Percentiles rank a stretch among this genome's conserved stretches.
These are phyloP conservation scores for Cutaneotrichosporon cutaneum DNA, from an alignment of 1,284 basidiomycete genomes.

Conservation along the genomic window DNA sequence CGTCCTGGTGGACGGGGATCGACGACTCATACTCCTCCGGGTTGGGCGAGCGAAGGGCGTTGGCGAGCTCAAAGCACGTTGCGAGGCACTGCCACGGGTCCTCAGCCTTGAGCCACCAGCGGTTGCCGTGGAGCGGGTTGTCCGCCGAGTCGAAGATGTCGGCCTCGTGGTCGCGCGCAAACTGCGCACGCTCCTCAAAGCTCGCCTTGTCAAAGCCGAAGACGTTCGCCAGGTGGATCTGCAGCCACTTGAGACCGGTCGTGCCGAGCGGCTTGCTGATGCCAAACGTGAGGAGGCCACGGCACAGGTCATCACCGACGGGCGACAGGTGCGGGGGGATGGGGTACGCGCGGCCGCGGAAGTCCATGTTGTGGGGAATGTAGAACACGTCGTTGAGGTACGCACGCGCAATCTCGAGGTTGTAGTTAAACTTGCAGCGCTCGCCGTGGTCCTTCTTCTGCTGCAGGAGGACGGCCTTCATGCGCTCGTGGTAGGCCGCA, in stretches of 20 bases:
- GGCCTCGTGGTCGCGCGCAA: slow-evolving; percentile 69
- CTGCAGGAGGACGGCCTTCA: slow-evolving; percentile 63
- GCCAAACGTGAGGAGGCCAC: slow-evolving; percentile 83
- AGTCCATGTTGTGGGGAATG: slow-evolving; percentile 96
- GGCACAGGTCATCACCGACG: slow-evolving; percentile 90
- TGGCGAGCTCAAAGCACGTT: slow-evolving; percentile 79
- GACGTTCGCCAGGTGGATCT: slow-evolving; percentile 90
- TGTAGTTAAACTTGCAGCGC: slow-evolving; percentile 92
- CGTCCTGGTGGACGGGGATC: slow-evolving; percentile 96
- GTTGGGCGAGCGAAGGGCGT: slow-evolving; percentile 71
- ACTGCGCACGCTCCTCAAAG: slow-evolving; percentile 84
- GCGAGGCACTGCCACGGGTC: slow-evolving; percentile 98
- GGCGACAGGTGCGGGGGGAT: slow-evolving; percentile 95
- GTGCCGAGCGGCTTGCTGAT: slow-evolving; percentile 76
- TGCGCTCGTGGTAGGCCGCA: slow-evolving; percentile 61
- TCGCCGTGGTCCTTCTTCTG: slow-evolving; percentile 84
- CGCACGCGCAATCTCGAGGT: slow-evolving; percentile 91
- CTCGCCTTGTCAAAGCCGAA: slow-evolving; percentile 93
- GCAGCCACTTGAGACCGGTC: slow-evolving; percentile 78
- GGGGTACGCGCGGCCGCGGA: slow-evolving; percentile 95
- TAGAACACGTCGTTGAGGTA: slow-evolving; percentile 69
- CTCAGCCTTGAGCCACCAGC: slow-evolving; percentile 90
- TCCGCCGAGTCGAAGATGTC: slow-evolving; percentile 82
- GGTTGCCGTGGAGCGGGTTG: slow-evolving; percentile 71
- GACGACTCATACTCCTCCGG: slow-evolving; percentile 69